Conservation (phyloP, 2,329 filamentous ascomycete species). For the Pyrenochaeta sp. region DNA sequence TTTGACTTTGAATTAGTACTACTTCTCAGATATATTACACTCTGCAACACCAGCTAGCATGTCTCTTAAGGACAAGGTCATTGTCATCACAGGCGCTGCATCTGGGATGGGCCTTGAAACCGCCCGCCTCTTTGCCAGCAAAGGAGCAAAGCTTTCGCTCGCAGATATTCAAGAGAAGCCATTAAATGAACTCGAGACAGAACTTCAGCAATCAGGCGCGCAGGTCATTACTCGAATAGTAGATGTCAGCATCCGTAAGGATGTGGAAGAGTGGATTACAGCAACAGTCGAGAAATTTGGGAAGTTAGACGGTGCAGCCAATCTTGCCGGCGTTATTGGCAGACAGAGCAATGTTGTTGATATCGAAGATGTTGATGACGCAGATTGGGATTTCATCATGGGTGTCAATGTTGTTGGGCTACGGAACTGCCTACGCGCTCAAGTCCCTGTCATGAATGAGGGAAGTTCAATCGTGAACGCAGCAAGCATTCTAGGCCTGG, state of each 20-base stretch:
- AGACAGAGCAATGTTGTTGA: constrained; percentile 27
- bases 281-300: constrained; percentile 58
- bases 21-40: too few relatives aligned
- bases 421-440: constrained; percentile 50
- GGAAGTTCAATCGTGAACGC: constrained; percentile 54
- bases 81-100: constrained; percentile 43
- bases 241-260: constrained; percentile 57
- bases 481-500: constrained; percentile 61
- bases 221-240: constrained; percentile 52
- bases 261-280: constrained; percentile 64
- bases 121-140: constrained; percentile 32
- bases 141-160: constrained; percentile 43
- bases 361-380: constrained; percentile 43
- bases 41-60: constrained; percentile 7
- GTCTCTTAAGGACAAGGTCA: constrained; percentile 40
- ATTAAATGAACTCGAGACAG: constrained; percentile 26
- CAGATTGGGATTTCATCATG: constrained; percentile 52
- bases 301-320: constrained; percentile 47
- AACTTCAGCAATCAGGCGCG: constrained; percentile 24
- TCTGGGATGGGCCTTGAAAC: constrained; percentile 44
- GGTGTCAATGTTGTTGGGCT: constrained; percentile 50
- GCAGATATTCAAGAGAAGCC: constrained; percentile 41
- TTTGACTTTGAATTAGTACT: too few relatives aligned
- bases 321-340: constrained; percentile 58
- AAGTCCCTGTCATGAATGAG: constrained; percentile 52